phyloP scores from a whole-genome alignment of 768 basidiomycete genomes.

The Leucocoprinus sp. region DNA sequence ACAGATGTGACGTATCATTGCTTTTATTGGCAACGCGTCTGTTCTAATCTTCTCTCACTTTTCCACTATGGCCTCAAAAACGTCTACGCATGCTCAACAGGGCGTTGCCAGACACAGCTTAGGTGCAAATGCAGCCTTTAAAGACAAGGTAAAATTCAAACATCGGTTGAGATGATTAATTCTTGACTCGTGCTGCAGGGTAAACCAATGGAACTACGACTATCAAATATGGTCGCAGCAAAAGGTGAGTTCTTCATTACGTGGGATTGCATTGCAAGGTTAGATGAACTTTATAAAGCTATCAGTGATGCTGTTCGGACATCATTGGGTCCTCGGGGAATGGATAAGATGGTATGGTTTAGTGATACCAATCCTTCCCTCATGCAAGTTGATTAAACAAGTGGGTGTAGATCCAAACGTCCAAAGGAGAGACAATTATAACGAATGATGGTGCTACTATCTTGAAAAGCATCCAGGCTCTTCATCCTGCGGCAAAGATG shows the following conservation, averaged over 20 bases:
- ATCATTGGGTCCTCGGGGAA: conserved; percentile 92
- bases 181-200: conserved; percentile 47
- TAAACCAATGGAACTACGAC: conserved; percentile 95
- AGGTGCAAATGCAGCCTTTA: conserved; percentile 72
- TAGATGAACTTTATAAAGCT: conserved; percentile 38
- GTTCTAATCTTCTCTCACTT: conserved; percentile 6
- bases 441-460: conserved; percentile 99
- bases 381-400: conserved; percentile 9
- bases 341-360: conserved; percentile 93
- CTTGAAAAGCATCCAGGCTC: conserved; percentile 86
- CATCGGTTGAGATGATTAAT: conserved; percentile 4
- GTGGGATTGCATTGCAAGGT: not conserved
- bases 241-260: conserved; percentile 56
- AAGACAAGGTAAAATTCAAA: conserved; percentile 60
- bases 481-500: conserved; percentile 99
- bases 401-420: conserved; percentile 75
- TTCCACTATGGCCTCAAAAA: conserved; percentile 25
- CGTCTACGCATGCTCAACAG: conserved; percentile 29
- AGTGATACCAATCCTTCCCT: conserved; percentile 8
- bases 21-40: conserved; percentile 20
- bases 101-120: conserved; percentile 35
- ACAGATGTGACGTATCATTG: conserved; percentile 25
- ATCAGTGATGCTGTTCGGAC: conserved; percentile 97
- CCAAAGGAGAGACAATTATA: conserved; percentile 94
- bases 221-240: conserved; percentile 97